phyloP scores from a whole-genome alignment of 1,139 yeast species.

The Taphrina flavorubra region DNA sequence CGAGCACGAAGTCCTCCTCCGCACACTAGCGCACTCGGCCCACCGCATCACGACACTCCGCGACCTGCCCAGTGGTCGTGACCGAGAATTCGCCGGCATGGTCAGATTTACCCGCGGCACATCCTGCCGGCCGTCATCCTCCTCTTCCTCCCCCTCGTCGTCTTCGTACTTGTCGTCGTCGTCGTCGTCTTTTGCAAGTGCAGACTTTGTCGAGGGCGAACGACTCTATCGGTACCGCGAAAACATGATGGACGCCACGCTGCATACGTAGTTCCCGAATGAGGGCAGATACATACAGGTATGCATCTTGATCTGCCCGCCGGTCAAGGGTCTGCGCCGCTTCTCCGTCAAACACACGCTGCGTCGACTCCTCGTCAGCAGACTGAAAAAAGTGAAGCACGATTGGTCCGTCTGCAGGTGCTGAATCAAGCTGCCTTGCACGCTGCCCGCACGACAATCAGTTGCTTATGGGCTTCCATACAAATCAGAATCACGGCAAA shows the following conservation, averaged over 20 bases:
- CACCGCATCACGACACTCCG: constrained; percentile 24
- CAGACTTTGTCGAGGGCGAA: constrained; percentile 16
- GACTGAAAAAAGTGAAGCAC: too few relatives aligned
- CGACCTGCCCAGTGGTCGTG: constrained; percentile 32
- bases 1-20: constrained; percentile 30
- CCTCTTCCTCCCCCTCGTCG: too few relatives aligned
- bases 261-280: constrained; percentile 11
- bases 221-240: constrained; percentile 29
- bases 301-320: background rate
- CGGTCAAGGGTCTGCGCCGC: too few relatives aligned
- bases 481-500: too few relatives aligned
- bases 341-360: too few relatives aligned
- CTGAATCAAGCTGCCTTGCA: too few relatives aligned
- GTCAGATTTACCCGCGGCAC: constrained; percentile 28
- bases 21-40: constrained; percentile 25
- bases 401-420: too few relatives aligned
- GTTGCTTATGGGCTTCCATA: too few relatives aligned
- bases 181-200: background rate
- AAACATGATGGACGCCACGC: constrained; percentile 23
- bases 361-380: too few relatives aligned
- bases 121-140: background rate
- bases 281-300: too few relatives aligned
- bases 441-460: too few relatives aligned
- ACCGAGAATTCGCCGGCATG: constrained; percentile 37
- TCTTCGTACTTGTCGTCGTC: too few relatives aligned